Conservation (phyloP, 441 rosid genomes). For the Arabidopsis hybrid region DNA sequence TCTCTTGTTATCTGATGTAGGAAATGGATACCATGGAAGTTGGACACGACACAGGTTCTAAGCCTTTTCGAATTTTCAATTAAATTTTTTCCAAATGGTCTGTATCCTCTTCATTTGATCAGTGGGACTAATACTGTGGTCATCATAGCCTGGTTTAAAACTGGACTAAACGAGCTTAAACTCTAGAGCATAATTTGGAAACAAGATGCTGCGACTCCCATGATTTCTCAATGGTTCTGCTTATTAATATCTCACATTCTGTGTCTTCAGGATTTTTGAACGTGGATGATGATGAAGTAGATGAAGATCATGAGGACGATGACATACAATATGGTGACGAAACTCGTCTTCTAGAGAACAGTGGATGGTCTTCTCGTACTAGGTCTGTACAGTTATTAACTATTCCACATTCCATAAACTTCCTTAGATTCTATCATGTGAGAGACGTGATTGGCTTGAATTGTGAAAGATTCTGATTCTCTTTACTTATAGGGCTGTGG, state of each 20-base stretch:
- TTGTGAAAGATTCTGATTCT: slow-evolving; percentile 21
- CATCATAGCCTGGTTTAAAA: slow-evolving; percentile 10
- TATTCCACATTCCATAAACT: neutral
- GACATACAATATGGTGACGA: slow-evolving; percentile 64
- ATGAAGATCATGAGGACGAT: slow-evolving; percentile 73
- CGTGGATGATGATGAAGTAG: slow-evolving; percentile 89
- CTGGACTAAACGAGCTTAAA: slow-evolving; percentile 13
- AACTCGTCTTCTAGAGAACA: slow-evolving; percentile 76
- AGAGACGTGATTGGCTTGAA: slow-evolving; percentile 2
- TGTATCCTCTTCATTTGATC: slow-evolving; percentile 27
- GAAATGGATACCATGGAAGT: slow-evolving; percentile 58
- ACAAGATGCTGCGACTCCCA: slow-evolving; percentile 21
- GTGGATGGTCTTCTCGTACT: slow-evolving; percentile 99
- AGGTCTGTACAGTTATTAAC: slow-evolving; percentile 58
- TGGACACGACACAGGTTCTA: slow-evolving; percentile 84
- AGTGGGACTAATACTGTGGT: slow-evolving; percentile 16
- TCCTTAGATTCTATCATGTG: slow-evolving; percentile 10
- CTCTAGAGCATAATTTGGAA: slow-evolving; percentile 23
- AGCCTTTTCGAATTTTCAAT: slow-evolving; percentile 20
- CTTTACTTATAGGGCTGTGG: slow-evolving; percentile 77
- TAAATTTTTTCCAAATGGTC: slow-evolving; percentile 12
- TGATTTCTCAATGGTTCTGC: slow-evolving; percentile 38
- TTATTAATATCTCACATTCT: slow-evolving; percentile 20
- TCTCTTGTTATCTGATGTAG: slow-evolving; percentile 55
- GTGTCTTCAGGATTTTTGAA: slow-evolving; percentile 76